Evolutionary conservation across 805 yeast species (phyloP), one percentile per base, ranked within the genome.

Genomic region (Peterozyma toletana): DNA sequence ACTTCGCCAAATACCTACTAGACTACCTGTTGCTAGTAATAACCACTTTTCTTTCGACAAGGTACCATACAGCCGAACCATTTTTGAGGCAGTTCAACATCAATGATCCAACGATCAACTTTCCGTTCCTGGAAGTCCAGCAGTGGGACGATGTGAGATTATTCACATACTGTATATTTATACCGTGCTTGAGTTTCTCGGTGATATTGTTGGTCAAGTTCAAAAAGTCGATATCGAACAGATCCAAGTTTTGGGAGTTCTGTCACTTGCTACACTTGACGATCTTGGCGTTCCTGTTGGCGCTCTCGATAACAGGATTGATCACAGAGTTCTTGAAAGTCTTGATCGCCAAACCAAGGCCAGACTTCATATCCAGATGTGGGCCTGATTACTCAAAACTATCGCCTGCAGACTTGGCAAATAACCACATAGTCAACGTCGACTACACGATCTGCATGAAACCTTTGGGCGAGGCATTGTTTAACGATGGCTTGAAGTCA

Each of bases 281-380:
- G 10, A 57, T 63, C 2, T 51, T 70, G 34, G 48, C 68, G 10
- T 65, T 75, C 29, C 52, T 66, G n/a, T 53, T 67, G 3, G 50
- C 68, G 3, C 60, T 77, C 3, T 62, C 71, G 35, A 47, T 73
- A n/a, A 59, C 68, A 47, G 73, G 78, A 36, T 64, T 82, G 13
- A 52, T 82, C 44, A 86, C 96, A 3, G 86, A 88, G 53, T 68
- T 80, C 30, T 62, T 87, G 48, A 90, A 91, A 66, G 75, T 81
- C 54, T 75, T 83, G 71, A 77, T 90, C 40, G 96, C 96, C 1
- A 78, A 95, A 58, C 83, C 82, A 43, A 73, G 97, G 52, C 98
- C 97, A 0, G 97, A 90, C 63, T 86, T 89, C 57, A 63, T 91
- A 46, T 84, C 84, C 7, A 71, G 98, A 50, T 90, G 97, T 60